Percentiles rank a stretch among this genome's conserved stretches.
phyloP scores from a whole-genome alignment of 179 eudicot genomes.

The Silene coronaria region DNA sequence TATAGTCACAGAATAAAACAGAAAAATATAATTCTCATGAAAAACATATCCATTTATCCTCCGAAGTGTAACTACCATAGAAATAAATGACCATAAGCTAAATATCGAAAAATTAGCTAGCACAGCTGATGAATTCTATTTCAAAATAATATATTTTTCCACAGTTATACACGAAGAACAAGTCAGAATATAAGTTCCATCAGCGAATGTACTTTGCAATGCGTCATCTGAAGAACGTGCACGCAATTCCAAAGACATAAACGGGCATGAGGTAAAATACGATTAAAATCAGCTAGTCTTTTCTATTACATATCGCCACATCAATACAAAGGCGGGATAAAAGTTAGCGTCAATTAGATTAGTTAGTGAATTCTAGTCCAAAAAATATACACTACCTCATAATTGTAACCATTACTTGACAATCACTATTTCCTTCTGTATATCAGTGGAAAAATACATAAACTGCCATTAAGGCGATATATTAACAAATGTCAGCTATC shows the following conservation, averaged over 20 bases:
- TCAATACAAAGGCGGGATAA: background rate
- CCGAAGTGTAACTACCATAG: background rate
- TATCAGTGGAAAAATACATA: background rate
- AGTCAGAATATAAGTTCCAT: too few relatives aligned
- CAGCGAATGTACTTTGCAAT: background rate
- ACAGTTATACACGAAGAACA: background rate
- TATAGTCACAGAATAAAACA: background rate
- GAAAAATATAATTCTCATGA: background rate
- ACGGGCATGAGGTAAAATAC: background rate
- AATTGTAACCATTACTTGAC: background rate
- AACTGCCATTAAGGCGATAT: background rate
- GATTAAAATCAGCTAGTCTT: too few relatives aligned
- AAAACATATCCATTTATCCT: background rate
- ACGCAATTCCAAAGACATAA: background rate
- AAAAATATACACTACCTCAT: background rate
- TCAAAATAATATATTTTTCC: background rate
- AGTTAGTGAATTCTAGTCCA: background rate
- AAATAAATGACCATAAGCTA: background rate
- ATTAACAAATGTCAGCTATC: background rate
- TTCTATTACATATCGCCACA: background rate
- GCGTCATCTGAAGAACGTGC: background rate
- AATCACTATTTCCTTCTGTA: background rate
- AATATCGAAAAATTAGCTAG: background rate
- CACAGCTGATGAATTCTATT: background rate
- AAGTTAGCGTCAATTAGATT: background rate